These are phyloP conservation scores for Hevea brasiliensis DNA, from an alignment of 345 rosid genomes.

Conservation along the genomic window DNA sequence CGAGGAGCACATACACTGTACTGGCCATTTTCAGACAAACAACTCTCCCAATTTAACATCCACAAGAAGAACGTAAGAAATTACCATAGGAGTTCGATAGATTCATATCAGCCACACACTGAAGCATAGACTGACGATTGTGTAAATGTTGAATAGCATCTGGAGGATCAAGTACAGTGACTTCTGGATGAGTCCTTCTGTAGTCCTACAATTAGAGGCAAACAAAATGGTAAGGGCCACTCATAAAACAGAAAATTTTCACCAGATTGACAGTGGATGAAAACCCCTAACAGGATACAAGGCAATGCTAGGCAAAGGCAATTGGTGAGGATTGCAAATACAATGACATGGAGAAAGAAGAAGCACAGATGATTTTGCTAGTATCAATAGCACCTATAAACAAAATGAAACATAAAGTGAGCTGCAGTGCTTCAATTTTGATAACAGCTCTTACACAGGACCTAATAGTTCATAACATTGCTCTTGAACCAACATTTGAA, in stretches of 20 bases:
- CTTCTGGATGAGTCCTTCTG: conserved; percentile 66
- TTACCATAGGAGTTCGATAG: conserved; percentile 55
- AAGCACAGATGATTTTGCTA: not conserved
- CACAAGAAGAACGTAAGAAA: not conserved
- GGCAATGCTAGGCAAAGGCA: not conserved
- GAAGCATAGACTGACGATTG: conserved; percentile 79
- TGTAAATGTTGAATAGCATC: conserved; percentile 74
- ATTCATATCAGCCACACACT: conserved; percentile 78
- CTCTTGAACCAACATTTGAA: not conserved
- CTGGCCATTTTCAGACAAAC: not conserved
- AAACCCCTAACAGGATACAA: not conserved
- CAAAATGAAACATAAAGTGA: not conserved
- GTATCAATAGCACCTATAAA: not conserved
- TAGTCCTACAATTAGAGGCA: conserved; percentile 49
- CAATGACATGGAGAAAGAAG: not conserved
- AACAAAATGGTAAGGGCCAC: not conserved
- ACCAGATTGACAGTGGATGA: not conserved
- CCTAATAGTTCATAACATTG: not conserved
- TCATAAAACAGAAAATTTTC: not conserved
- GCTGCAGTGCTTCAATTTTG: not conserved
- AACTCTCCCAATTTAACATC: not conserved
- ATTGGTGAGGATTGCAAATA: not conserved
- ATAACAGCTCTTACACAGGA: not conserved
- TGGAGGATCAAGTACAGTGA: conserved; percentile 83
- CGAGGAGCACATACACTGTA: not conserved